A percentile compares a stretch with the other conserved stretches of the same genome.
Evolutionary conservation across 805 yeast species (phyloP).

Genomic region (Kodamaea restingae): DNA sequence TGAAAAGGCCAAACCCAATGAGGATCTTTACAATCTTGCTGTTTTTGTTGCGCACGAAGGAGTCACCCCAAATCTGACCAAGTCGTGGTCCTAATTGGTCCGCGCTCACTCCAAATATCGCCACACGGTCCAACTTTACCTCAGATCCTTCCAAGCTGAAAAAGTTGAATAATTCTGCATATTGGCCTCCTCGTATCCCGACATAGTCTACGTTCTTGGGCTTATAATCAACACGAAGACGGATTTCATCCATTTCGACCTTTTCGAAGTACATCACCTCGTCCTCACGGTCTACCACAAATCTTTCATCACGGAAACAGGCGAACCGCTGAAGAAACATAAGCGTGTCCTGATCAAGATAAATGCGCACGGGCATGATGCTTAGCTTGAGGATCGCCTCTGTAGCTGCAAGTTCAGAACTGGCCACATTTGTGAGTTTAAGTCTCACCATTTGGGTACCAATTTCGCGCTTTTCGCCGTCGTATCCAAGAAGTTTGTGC

Average conservation of each 20-base stretch:
- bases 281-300: conserved; percentile 53
- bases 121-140: conserved; percentile 56
- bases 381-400: conserved; percentile 56
- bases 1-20: conserved; percentile 79
- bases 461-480: conserved; percentile 65
- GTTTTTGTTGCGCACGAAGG: conserved; percentile 6
- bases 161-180: conserved; percentile 82
- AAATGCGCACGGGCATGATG: conserved; percentile 72
- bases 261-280: conserved; percentile 68
- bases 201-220: conserved; percentile 85
- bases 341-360: conserved; percentile 89
- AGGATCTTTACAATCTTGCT: conserved; percentile 38
- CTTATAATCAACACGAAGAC: conserved; percentile 77
- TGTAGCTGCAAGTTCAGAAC: conserved; percentile 56
- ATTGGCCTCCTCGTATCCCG: conserved; percentile 81
- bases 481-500: conserved; percentile 74
- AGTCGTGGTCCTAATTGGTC: conserved; percentile 53
- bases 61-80: conserved; percentile 70
- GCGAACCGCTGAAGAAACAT: conserved; percentile 79
- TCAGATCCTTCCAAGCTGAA: conserved; percentile 85
- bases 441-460: conserved; percentile 61
- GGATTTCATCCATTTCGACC: conserved; percentile 56
- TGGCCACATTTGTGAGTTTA: conserved; percentile 58
- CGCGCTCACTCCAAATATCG: conserved; percentile 75
- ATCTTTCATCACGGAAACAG: conserved; percentile 71